Percentiles rank a stretch among this genome's conserved stretches.
phyloP scores from a whole-genome alignment of 371 early-diverging fungal species.

The Syncephalis fuscata region DNA sequence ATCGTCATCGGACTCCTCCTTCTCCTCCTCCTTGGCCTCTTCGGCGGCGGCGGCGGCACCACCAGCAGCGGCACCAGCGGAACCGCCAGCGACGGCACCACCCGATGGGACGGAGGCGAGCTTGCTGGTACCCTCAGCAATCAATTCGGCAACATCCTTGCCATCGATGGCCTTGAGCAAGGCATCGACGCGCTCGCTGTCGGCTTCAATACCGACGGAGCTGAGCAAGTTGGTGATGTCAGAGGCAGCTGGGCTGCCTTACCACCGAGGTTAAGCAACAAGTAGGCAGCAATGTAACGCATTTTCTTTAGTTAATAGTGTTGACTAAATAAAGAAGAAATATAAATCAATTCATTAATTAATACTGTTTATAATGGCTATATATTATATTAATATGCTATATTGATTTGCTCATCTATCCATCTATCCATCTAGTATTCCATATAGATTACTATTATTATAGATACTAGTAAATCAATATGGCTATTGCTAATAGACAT shows the following conservation, averaged over 20 bases:
- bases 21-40: conserved; percentile 24
- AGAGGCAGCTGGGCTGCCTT: conserved; percentile 64
- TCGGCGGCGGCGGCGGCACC: conserved; percentile 14
- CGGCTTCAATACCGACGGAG: conserved; percentile 87
- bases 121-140: conserved; percentile 76
- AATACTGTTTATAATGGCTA: no score
- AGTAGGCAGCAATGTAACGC: conserved; percentile 96
- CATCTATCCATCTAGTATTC: no score
- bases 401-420: no score
- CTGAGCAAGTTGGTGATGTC: conserved; percentile 73
- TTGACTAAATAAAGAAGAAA: no score
- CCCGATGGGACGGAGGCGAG: conserved; percentile 84
- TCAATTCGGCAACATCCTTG: conserved; percentile 72
- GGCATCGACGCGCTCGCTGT: conserved; percentile 54
- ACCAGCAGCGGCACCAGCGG: conserved; percentile 22
- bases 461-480: no score
- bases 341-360: no score
- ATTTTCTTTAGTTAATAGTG: conserved; percentile 22
- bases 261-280: conserved; percentile 84
- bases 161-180: conserved; percentile 70
- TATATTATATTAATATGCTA: no score
- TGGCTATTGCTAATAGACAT: no score
- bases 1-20: conserved; percentile 34
- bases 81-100: conserved; percentile 53
- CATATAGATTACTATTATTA: no score